These are phyloP conservation scores for Barnettozyma wickerhamii DNA, from an alignment of 805 yeast species.

Conservation along the genomic window DNA sequence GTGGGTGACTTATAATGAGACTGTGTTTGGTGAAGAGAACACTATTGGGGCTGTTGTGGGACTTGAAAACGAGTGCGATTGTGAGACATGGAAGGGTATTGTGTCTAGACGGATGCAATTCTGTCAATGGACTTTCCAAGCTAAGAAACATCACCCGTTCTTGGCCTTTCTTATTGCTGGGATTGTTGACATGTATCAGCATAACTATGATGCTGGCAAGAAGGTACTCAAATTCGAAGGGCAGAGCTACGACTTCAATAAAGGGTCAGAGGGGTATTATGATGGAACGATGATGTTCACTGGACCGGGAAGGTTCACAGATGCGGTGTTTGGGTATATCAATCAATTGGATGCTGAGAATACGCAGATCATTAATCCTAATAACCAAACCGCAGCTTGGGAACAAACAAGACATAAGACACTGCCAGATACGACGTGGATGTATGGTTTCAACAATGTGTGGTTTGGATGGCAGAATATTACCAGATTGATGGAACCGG, in stretches of 20 bases:
- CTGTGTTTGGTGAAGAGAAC: constrained; percentile 18
- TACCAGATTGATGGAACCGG: constrained; percentile 15
- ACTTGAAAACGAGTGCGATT: constrained; percentile 50
- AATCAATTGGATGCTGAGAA: constrained; percentile 7
- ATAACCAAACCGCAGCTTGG: constrained; percentile 11
- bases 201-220: constrained; percentile 29
- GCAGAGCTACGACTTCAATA: constrained; percentile 29
- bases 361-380: constrained; percentile 7
- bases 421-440: constrained; percentile 10
- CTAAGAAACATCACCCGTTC: constrained; percentile 59
- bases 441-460: constrained; percentile 4
- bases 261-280: constrained; percentile 54
- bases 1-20: constrained; percentile 43
- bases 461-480: constrained; percentile 23
- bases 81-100: constrained; percentile 49
- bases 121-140: constrained; percentile 59
- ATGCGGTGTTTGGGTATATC: constrained; percentile 23
- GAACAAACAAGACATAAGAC: constrained; percentile 4
- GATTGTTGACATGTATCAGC: constrained; percentile 47
- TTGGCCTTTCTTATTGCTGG: constrained; percentile 48
- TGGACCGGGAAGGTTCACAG: constrained; percentile 50
- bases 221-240: constrained; percentile 24
- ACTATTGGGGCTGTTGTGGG: constrained; percentile 51
- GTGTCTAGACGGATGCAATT: constrained; percentile 52
- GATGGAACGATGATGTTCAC: constrained; percentile 56